A percentile compares a stretch with the other conserved stretches of the same genome.
These are phyloP conservation scores for Penicillium fimorum DNA, from an alignment of 495 filamentous ascomycete genomes.

Conservation along the genomic window DNA sequence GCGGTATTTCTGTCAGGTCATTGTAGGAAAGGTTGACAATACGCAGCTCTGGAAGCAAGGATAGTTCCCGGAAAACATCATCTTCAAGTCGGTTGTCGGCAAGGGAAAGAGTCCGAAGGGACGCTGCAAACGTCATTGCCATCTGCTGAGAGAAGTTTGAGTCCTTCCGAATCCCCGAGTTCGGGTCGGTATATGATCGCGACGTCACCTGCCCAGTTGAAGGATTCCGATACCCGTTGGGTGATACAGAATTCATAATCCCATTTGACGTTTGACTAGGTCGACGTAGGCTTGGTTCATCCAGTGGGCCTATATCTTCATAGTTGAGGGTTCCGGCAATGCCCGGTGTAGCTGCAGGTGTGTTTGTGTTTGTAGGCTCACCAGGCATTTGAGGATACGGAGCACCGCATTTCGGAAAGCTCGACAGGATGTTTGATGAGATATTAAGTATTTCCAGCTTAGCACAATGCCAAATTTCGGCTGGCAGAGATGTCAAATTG, in stretches of 20 bases:
- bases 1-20: slow-evolving; percentile 85
- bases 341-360: slow-evolving; percentile 51
- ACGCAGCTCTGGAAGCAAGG: slow-evolving; percentile 76
- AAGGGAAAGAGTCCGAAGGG: slow-evolving; percentile 77
- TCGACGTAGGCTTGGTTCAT: slow-evolving; percentile 62
- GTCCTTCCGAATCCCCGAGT: slow-evolving; percentile 74
- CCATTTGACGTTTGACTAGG: slow-evolving; percentile 82
- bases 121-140: slow-evolving; percentile 79
- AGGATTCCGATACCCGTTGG: slow-evolving; percentile 67
- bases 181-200: slow-evolving; percentile 57
- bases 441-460: slow-evolving; percentile 90
- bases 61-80: slow-evolving; percentile 89
- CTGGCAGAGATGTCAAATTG: slow-evolving; percentile 81
- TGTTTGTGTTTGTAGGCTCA: slow-evolving; percentile 49
- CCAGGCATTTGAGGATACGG: slow-evolving; percentile 57
- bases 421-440: slow-evolving; percentile 86
- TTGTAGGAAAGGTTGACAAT: slow-evolving; percentile 96
- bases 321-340: slow-evolving; percentile 61
- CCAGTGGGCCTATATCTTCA: slow-evolving; percentile 72
- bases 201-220: slow-evolving; percentile 82
- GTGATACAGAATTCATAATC: slow-evolving; percentile 68
- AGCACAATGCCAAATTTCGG: slow-evolving; percentile 89
- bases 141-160: slow-evolving; percentile 74
- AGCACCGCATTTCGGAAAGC: slow-evolving; percentile 80
- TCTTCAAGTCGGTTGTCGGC: slow-evolving; percentile 93